phyloP scores from a whole-genome alignment of 2,329 filamentous ascomycete species.

The Periglandula ipomoeae region DNA sequence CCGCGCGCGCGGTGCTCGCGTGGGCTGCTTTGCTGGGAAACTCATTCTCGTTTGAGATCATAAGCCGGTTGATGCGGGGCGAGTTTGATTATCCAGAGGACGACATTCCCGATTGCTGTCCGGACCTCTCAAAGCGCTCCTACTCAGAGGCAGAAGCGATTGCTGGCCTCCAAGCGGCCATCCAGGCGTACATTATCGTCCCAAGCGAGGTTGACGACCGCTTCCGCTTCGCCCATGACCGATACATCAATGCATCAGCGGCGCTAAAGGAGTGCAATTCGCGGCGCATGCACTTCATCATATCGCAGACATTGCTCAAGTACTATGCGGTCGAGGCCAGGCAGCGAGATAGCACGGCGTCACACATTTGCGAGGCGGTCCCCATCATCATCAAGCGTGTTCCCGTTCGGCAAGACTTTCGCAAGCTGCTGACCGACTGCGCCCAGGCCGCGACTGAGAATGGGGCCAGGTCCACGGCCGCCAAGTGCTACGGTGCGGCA shows the following conservation, averaged over 20 bases:
- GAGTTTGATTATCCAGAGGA: conserved; percentile 56
- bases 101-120: conserved; percentile 25
- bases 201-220: conserved; percentile 76
- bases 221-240: conserved; percentile 83
- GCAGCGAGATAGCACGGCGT: conserved; percentile 62
- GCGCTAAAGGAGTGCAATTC: conserved; percentile 60
- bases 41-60: conserved; percentile 73
- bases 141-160: conserved; percentile 61
- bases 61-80: conserved; percentile 67
- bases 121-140: conserved; percentile 13
- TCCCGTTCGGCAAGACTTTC: conserved; percentile 52
- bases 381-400: conserved; percentile 64
- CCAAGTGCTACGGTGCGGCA: conserved; percentile 72
- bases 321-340: conserved; percentile 53
- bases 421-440: conserved; percentile 69
- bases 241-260: conserved; percentile 68
- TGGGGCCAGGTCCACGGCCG: conserved; percentile 71
- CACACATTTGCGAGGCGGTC: conserved; percentile 71
- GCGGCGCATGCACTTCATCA: conserved; percentile 82
- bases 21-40: conserved; percentile 81
- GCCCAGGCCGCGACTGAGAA: conserved; percentile 72
- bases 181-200: conserved; percentile 73
- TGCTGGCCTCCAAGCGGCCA: conserved; percentile 69
- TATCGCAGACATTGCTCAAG: conserved; percentile 72
- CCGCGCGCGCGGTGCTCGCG: conserved; percentile 68